Evolutionary conservation across 2,329 filamentous ascomycete genomes (phyloP).

Genomic region (Geosmithia morbida): DNA sequence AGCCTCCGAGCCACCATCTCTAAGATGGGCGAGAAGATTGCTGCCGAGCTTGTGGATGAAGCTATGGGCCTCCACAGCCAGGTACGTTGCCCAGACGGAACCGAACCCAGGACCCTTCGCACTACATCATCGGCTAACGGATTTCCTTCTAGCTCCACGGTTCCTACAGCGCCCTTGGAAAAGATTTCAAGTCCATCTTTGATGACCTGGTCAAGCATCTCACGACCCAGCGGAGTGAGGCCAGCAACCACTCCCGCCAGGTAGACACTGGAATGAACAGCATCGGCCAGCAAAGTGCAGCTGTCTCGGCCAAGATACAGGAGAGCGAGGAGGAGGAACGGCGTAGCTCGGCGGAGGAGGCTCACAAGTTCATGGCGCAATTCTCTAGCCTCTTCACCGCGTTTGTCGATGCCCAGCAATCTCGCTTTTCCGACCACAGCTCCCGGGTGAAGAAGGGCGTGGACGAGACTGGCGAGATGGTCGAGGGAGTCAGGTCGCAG

Average conservation of each 20-base stretch:
- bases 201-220: constrained; percentile 67
- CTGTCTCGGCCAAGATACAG: constrained; percentile 51
- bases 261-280: constrained; percentile 55
- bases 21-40: constrained; percentile 73
- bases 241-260: constrained; percentile 56
- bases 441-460: constrained; percentile 50
- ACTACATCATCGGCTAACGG: constrained; percentile 4
- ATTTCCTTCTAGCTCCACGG: constrained; percentile 46
- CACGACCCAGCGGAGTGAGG: constrained; percentile 61
- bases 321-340: constrained; percentile 65
- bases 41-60: constrained; percentile 76
- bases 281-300: constrained; percentile 53
- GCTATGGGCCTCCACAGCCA: constrained; percentile 67
- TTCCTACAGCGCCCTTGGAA: constrained; percentile 72
- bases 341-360: constrained; percentile 55
- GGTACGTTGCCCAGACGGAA: constrained; percentile 20
- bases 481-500: constrained; percentile 49
- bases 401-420: constrained; percentile 54
- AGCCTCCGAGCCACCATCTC: constrained; percentile 71
- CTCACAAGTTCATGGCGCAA: constrained; percentile 58
- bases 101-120: background rate
- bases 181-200: constrained; percentile 76
- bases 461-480: constrained; percentile 40
- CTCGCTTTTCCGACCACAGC: constrained; percentile 51
- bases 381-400: constrained; percentile 46